A percentile compares a stretch with the other conserved stretches of the same genome.
Evolutionary conservation across 176 grass and related monocot genomes (phyloP).

Genomic region (Avena atlantica): DNA sequence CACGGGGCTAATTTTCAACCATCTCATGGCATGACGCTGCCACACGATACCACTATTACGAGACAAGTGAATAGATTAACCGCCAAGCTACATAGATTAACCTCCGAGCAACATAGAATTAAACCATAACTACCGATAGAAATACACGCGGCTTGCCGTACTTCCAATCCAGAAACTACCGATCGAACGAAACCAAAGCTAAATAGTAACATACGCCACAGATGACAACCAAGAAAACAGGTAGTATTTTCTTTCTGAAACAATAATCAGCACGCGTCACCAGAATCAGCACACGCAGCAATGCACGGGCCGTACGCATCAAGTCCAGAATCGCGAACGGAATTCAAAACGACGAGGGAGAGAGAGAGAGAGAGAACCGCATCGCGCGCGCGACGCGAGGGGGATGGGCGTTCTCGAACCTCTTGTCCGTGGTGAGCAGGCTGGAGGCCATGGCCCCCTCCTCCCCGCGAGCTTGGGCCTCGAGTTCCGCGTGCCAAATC

Average conservation of each 20-base stretch:
- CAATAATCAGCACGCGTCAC: not conserved
- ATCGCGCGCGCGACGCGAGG: not conserved
- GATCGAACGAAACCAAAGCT: conserved; percentile 8
- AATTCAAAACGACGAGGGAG: not conserved
- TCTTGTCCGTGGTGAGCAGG: conserved; percentile 56
- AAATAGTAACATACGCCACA: not conserved
- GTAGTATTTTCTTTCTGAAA: not conserved
- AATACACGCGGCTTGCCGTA: not conserved
- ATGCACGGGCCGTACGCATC: conserved; percentile 13
- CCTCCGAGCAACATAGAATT: not conserved
- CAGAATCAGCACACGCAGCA: conserved; percentile 6
- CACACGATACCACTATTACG: not conserved
- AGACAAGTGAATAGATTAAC: not conserved
- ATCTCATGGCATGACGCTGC: not conserved
- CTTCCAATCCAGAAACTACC: conserved; percentile 8
- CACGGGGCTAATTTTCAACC: not conserved
- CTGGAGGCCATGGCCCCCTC: conserved; percentile 55
- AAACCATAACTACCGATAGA: not conserved
- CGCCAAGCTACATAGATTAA: not conserved
- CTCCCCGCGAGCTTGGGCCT: conserved; percentile 20
- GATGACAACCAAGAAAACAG: not conserved
- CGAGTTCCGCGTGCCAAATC: conserved; percentile 40
- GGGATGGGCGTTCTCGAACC: conserved; percentile 40
- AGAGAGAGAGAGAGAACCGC: not conserved
- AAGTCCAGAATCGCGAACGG: not conserved